Base-by-base conservation (phyloP, 208 protist genomes). In the Wallacemonas rigidus region DNA sequence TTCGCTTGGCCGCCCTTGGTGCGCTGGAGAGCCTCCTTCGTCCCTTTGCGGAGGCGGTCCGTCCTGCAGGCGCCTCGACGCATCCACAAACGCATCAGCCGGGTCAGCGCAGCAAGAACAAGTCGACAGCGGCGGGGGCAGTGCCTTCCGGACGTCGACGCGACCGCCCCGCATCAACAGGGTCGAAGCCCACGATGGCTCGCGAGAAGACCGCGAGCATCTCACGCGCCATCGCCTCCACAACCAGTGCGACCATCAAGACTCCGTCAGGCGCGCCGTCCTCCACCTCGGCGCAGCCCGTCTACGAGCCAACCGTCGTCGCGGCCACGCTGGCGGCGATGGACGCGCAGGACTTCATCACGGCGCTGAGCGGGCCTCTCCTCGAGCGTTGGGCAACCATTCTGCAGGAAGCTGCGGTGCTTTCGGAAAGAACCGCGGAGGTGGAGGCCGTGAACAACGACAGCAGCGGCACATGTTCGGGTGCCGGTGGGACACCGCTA, bases 311-410 rank as follows among this genome's bases (percentile, higher is more conserved):
- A 4, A 72, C 68, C 38, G 68, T 72, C 3, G 55, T 60, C 43
- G 55, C 54, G 8, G 68, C 68, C 7, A 63, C 41, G 40, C 41
- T 61, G 50, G 43, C 17, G 15, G 55, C 53, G 11, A 53, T 72
- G 43, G 68, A 72, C 39, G 53, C 36, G 44, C 9, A 72, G 8
- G 53, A 54, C 35, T 72, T 60, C 41, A 54, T 62, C 40, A 63
- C 17, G 17, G 50, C 68, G n/a, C 54, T 62, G 12, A 50, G 60
- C 60, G 60, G 43, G 7, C 43, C 55, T 8, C 55, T 72, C 12
- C 56, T 75, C 8, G 62, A 58, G 8, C 71, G 71, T 11, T 75
- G 71, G 71, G 58, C 60, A 1, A 17, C 62, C 6, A 70, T 75
- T 15, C 51, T 75, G 58, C 26, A 51, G 17, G 35, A 67, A 17